Base-by-base conservation (phyloP, 495 filamentous ascomycete species). In the Neurospora intermedia region DNA sequence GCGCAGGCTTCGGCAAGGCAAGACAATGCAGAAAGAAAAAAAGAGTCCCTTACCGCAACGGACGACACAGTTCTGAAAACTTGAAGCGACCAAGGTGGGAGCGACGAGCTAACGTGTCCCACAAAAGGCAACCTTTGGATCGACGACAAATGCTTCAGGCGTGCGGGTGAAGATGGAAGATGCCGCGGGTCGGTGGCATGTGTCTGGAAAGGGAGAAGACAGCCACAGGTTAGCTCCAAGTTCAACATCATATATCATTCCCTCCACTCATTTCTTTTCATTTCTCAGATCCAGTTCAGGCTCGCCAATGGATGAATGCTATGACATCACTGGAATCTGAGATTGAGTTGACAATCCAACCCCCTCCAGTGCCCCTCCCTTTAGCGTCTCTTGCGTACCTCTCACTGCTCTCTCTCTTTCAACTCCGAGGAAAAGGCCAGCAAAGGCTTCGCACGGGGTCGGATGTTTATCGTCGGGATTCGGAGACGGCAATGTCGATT, bases 41-140 rank as follows among this genome's bases (percentile, higher is more conserved):
- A 73, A 79, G 81, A 82, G 84, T 87, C 85, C 86, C 89, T 91
- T 91, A 91, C 89, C 85, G 87, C 87, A 85, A 89, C 84, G 84
- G 85, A 87, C 35, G 35, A 38, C 35, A 31, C 27, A 31, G 27
- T 31, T 31, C 27, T 31, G 27, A 31, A 31, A 31, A 31, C 27
- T 31, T 38, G 48, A 6, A 59, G 78, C 75, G 76, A 76, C 78
- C 76, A 83, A 78, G 81, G 87, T 87, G 86, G 86, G 85, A 89
- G 89, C 86, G 81, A 89, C 89, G 89, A 91, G 87, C 85, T 83
- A 91, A 91, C 88, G 88, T 87, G 87, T 91, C 89, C 89, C 87
- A 89, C 87, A 84, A 81, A 85, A 84, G 82, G 82, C 84, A 74
- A 77, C 76, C 79, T 70, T 81, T 69, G 80, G 81, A 78, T 82